Conservation (phyloP, 345 rosid genomes). For the Barbarea vulgaris region DNA sequence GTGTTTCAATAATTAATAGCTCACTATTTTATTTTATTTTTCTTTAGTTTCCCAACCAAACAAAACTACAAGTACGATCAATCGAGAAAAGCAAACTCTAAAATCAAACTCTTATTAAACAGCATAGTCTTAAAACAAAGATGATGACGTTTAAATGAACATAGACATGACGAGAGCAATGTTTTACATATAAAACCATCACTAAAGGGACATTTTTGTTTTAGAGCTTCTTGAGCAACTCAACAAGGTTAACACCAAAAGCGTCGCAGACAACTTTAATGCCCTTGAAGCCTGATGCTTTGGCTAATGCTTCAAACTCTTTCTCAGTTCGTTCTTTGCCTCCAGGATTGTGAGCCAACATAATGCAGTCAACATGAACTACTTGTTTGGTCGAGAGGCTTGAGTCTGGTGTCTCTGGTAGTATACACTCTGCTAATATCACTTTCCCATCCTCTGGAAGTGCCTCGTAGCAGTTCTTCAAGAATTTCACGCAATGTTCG, state of each 20-base stretch:
- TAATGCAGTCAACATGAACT: constrained; percentile 74
- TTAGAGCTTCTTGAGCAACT: constrained; percentile 59
- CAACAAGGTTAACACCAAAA: constrained; percentile 66
- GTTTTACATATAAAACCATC: background rate
- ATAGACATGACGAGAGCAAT: background rate
- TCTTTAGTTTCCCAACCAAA: background rate
- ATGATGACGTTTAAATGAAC: no score
- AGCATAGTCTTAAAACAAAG: background rate
- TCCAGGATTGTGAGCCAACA: constrained; percentile 96
- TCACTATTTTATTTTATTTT: background rate
- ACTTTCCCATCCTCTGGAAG: constrained; percentile 81
- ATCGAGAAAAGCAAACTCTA: background rate
- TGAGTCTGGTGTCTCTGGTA: constrained; percentile 75
- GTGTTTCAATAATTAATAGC: background rate
- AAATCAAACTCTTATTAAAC: constrained; percentile 30
- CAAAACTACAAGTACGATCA: background rate
- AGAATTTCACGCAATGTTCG: constrained; percentile 61
- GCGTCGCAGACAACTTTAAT: constrained; percentile 64
- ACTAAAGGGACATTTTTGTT: background rate
- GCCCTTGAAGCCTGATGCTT: constrained; percentile 74
- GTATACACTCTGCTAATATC: constrained; percentile 71
- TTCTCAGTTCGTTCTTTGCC: constrained; percentile 89
- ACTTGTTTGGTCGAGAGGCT: constrained; percentile 67
- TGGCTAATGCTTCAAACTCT: constrained; percentile 79
- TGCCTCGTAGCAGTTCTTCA: constrained; percentile 75